Evolutionary conservation across 345 rosid species (phyloP), one percentile per base, ranked within the genome.

Genomic region (Eucalyptus guilfoylei): DNA sequence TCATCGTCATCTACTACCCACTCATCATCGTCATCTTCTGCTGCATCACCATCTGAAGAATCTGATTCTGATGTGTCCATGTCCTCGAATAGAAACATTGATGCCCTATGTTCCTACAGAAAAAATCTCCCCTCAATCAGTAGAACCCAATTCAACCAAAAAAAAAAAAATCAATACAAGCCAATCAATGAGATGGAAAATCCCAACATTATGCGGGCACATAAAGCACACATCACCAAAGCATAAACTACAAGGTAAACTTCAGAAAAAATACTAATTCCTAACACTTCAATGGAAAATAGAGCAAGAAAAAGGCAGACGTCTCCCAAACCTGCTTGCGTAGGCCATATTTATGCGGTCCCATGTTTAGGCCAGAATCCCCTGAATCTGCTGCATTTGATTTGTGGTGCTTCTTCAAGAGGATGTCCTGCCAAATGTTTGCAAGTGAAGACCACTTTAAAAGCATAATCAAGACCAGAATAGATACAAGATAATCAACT

Each of bases 1-100:
- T 76, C 83, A 21, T 76, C 83, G 8, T 76, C 83, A 37, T 76
- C 83, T 76, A 40, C 83, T 2, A 76, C 83, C 47, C 47, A 76
- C 45, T 76, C 83, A 21, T 76, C 97, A 83, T 92, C 92, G 54
- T 96, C 98, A 81, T 93, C 97, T 87, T 92, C 92, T 81, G 87
- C 91, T 81, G 85, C 85, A 88, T 93, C 89, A 50, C 34, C 58
- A 67, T 81, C 91, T 6, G 91, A 90, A 62, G 40, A 64, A 47
- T 96, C 99, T 21, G 98, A 95, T 8, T 94, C 96, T 32, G 98
- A 95, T 83, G 92, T 97, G 88, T 98, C 99, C 99, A 98, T 98
- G 92, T 98, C 98, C 88, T 96, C 99, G 50, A 92, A 40, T 49
- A 92, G 87, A 28, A 92, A 89, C 14, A 92, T 76, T 1, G 99